These are phyloP conservation scores for Rhodomyrtus tomentosa DNA, from an alignment of 345 rosid genomes.

Conservation along the genomic window DNA sequence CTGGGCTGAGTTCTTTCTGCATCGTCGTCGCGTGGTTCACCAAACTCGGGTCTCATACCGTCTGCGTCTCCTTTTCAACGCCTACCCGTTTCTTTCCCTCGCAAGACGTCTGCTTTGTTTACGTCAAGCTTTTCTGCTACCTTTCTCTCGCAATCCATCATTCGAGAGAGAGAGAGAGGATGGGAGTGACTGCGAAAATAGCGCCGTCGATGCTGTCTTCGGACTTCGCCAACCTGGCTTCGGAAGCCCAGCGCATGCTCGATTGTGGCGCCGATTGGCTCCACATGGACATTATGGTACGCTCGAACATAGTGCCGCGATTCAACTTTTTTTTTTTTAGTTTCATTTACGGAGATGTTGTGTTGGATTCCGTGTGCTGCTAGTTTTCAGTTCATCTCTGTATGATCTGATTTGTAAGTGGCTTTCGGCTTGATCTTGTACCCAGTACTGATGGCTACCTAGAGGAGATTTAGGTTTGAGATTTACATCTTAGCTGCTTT, in stretches of 20 bases:
- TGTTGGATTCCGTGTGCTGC: neutral
- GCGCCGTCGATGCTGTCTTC: constrained; percentile 97
- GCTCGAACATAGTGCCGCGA: neutral
- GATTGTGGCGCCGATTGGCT: constrained; percentile 91
- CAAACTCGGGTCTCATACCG: neutral
- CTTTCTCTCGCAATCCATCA: neutral
- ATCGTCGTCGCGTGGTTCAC: neutral
- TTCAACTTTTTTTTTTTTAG: neutral
- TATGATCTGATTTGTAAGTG: neutral
- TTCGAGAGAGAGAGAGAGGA: constrained; percentile 6
- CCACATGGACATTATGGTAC: constrained; percentile 97
- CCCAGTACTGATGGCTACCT: neutral
- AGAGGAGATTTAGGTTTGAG: neutral
- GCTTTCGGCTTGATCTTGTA: neutral
- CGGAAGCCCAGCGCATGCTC: constrained; percentile 82
- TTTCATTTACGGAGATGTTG: neutral
- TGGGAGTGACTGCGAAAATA: constrained; percentile 59
- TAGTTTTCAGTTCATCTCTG: neutral
- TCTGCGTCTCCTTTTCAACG: neutral
- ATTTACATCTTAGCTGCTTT: neutral
- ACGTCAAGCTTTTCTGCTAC: neutral
- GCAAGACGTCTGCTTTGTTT: neutral
- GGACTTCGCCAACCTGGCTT: constrained; percentile 76
- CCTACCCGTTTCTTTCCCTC: neutral
- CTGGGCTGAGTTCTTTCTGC: neutral